Conservation (phyloP, 805 yeast genomes). For the Saturnispora sanitii region DNA sequence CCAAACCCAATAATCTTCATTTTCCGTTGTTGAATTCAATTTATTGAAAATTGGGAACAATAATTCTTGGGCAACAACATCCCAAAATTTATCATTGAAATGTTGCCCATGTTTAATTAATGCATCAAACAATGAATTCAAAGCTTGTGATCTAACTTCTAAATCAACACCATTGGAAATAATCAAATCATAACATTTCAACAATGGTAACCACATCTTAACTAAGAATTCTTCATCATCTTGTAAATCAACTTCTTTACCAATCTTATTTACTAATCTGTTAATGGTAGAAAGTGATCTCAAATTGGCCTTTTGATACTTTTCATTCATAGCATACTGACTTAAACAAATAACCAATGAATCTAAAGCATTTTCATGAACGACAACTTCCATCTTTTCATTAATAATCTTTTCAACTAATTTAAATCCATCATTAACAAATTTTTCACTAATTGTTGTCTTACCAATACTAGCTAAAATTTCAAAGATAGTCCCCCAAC, state of each 20-base stretch:
- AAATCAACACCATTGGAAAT: conserved; percentile 90
- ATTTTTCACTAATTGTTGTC: conserved; percentile 40
- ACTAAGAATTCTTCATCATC: conserved; percentile 32
- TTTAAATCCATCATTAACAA: conserved; percentile 56
- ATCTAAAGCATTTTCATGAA: conserved; percentile 56
- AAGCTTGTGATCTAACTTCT: conserved; percentile 85
- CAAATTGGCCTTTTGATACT: conserved; percentile 70
- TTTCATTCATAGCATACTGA: conserved; percentile 73
- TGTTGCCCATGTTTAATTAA: conserved; percentile 69
- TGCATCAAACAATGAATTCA: conserved; percentile 73
- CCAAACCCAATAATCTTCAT: conserved; percentile 90
- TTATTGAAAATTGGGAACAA: conserved; percentile 87
- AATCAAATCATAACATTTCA: conserved; percentile 76
- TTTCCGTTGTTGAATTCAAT: conserved; percentile 63
- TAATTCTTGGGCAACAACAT: conserved; percentile 60
- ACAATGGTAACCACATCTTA: conserved; percentile 78
- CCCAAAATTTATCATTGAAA: conserved; percentile 76
- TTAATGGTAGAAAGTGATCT: conserved; percentile 71
- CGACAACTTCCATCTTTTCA: conserved; percentile 52
- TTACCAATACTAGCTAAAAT: conserved; percentile 66
- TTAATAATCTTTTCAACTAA: conserved; percentile 53
- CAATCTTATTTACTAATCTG: conserved; percentile 49
- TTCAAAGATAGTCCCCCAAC: conserved; percentile 86
- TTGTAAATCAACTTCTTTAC: conserved; percentile 29
- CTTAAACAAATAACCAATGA: conserved; percentile 69